Conservation (phyloP, 148 eudicot species). For the Amaranthus hypochondriacus region DNA sequence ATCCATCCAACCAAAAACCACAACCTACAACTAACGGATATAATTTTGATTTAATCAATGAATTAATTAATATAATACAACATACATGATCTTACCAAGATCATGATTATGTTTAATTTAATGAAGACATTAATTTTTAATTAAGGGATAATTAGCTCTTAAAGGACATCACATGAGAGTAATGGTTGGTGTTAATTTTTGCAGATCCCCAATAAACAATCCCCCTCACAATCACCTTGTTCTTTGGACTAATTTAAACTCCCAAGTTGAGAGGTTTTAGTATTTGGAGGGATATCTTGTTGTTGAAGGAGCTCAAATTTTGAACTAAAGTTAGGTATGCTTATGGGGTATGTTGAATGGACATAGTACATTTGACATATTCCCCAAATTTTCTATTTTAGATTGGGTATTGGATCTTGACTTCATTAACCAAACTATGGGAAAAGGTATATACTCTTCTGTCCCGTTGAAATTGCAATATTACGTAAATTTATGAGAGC, state of each 20-base stretch:
- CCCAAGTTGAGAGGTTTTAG: not conserved
- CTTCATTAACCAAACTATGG: not conserved
- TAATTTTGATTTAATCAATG: conserved; percentile 9
- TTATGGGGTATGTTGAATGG: not conserved
- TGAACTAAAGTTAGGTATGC: not conserved
- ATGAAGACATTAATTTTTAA: not conserved
- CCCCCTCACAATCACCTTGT: not conserved
- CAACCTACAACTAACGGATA: conserved; percentile 16
- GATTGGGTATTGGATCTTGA: not conserved
- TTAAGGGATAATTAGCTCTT: conserved; percentile 13
- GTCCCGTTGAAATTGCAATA: too few relatives aligned
- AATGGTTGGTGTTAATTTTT: conserved; percentile 16
- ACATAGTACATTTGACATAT: not conserved
- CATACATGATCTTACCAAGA: conserved; percentile 9
- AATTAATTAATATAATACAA: not conserved
- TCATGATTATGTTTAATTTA: not conserved
- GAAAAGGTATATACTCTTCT: too few relatives aligned
- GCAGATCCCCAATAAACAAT: conserved; percentile 20
- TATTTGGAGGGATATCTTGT: conserved; percentile 1
- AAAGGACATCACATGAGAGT: conserved; percentile 21
- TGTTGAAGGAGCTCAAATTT: conserved; percentile 12
- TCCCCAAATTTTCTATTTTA: not conserved
- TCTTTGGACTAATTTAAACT: not conserved
- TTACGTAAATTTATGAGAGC: too few relatives aligned
- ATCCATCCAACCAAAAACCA: not conserved